These are phyloP conservation scores for Salvia splendens DNA, from an alignment of 257 asterid genomes.

Conservation along the genomic window DNA sequence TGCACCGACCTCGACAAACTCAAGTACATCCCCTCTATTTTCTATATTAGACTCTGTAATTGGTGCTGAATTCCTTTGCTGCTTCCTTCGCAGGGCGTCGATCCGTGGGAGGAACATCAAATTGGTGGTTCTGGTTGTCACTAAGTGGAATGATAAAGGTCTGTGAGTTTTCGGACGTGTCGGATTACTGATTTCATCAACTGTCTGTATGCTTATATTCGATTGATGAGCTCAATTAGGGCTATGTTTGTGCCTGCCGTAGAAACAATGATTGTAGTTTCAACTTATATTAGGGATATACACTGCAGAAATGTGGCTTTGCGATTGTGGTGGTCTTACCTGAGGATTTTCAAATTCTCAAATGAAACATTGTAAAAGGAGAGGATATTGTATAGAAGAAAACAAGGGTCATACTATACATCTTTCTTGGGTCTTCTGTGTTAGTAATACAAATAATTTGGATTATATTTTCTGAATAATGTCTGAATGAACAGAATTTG, in stretches of 20 bases:
- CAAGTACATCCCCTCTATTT: slow-evolving; percentile 43
- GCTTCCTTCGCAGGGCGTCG: slow-evolving; percentile 52
- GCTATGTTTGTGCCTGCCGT: slow-evolving; percentile 2
- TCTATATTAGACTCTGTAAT: not conserved
- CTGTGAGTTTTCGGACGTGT: slow-evolving; percentile 27
- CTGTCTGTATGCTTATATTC: slow-evolving; percentile 13
- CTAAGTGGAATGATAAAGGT: slow-evolving; percentile 66
- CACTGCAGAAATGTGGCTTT: slow-evolving; percentile 16
- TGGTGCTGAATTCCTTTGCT: not conserved
- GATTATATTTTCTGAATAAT: slow-evolving; percentile 2
- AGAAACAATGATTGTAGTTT: not conserved
- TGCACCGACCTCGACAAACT: slow-evolving; percentile 90
- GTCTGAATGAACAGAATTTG: not conserved
- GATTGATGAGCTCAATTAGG: slow-evolving; percentile 21
- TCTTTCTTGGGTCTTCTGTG: not conserved
- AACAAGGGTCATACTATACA: slow-evolving; percentile 10
- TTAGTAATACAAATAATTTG: not conserved
- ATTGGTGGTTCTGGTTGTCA: slow-evolving; percentile 77
- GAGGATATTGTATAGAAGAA: slow-evolving; percentile 2
- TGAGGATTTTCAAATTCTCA: not conserved
- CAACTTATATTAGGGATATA: slow-evolving; percentile 2
- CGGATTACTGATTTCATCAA: slow-evolving; percentile 4
- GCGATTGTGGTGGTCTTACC: slow-evolving; percentile 9
- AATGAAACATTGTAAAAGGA: not conserved
- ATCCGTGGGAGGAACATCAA: slow-evolving; percentile 77